These are phyloP conservation scores for Neurospora sp. DNA, from an alignment of 2,329 filamentous ascomycete genomes.

Conservation along the genomic window DNA sequence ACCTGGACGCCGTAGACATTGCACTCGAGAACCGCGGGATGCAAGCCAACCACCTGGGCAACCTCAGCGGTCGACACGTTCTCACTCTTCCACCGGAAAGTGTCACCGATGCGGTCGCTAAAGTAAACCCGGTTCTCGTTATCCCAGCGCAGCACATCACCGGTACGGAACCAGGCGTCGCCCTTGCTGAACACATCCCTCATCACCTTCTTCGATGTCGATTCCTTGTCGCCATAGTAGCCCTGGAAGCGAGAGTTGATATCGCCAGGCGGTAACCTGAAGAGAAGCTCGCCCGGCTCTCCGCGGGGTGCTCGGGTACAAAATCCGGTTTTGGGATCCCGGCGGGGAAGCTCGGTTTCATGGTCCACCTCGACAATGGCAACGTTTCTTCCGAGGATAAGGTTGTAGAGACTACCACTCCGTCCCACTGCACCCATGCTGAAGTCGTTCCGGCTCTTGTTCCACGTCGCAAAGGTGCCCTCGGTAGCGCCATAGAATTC, in stretches of 20 bases:
- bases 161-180: conserved; percentile 75
- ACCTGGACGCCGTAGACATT: conserved; percentile 80
- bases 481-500: conserved; percentile 81
- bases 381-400: conserved; percentile 40
- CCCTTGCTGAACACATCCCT: conserved; percentile 63
- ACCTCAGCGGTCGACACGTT: conserved; percentile 80
- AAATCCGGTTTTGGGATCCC: conserved; percentile 59
- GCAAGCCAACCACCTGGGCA: conserved; percentile 59
- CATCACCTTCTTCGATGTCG: conserved; percentile 65
- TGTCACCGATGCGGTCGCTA: conserved; percentile 70
- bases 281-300: conserved; percentile 67
- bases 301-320: conserved; percentile 50
- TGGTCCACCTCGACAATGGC: conserved; percentile 63
- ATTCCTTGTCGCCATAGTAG: conserved; percentile 66
- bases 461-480: conserved; percentile 60
- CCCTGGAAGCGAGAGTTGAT: conserved; percentile 63
- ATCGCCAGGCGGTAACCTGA: conserved; percentile 56
- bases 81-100: conserved; percentile 73
- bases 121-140: conserved; percentile 66
- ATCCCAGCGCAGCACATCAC: conserved; percentile 70
- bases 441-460: conserved; percentile 63
- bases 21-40: conserved; percentile 60
- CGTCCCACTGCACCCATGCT: conserved; percentile 70
- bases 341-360: conserved; percentile 56
- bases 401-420: conserved; percentile 50